These are phyloP conservation scores for Fusarium denticulatum DNA, from an alignment of 2,329 filamentous ascomycete species.

Conservation along the genomic window DNA sequence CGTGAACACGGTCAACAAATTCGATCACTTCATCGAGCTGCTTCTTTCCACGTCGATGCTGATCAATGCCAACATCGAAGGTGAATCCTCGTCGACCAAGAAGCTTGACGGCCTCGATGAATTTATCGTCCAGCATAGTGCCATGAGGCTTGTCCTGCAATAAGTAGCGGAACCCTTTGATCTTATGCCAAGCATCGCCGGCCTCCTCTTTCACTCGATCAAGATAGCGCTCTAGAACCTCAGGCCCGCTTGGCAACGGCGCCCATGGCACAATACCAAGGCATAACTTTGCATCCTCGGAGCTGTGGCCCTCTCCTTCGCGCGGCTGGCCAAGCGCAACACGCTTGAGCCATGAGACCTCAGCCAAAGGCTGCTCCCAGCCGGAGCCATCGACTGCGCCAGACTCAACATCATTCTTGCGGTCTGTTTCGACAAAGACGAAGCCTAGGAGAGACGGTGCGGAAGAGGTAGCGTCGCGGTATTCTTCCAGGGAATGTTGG, in stretches of 20 bases:
- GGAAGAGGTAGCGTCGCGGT: conserved; percentile 58
- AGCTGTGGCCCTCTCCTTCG: conserved; percentile 66
- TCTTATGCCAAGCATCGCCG: conserved; percentile 71
- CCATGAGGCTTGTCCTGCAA: conserved; percentile 79
- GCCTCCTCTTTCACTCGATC: conserved; percentile 67
- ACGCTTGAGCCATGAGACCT: conserved; percentile 74
- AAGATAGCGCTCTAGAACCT: conserved; percentile 73
- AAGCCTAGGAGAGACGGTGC: conserved; percentile 69
- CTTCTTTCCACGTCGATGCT: conserved; percentile 76
- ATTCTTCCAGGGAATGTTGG: conserved; percentile 73
- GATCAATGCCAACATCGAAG: conserved; percentile 89
- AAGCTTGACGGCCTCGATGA: conserved; percentile 73
- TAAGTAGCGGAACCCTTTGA: conserved; percentile 85
- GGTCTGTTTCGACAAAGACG: conserved; percentile 85
- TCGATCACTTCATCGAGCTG: conserved; percentile 77
- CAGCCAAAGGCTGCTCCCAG: conserved; percentile 75
- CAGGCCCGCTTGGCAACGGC: conserved; percentile 74
- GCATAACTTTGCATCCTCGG: conserved; percentile 61
- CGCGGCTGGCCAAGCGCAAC: conserved; percentile 70
- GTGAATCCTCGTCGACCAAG: conserved; percentile 70
- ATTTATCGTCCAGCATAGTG: conserved; percentile 69
- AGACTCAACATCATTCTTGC: conserved; percentile 67
- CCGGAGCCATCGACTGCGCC: conserved; percentile 60
- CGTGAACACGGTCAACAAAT: conserved; percentile 75
- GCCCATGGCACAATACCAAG: conserved; percentile 85